Conservation (phyloP, 805 yeast genomes). For the Jamesozyma jinghongensis region DNA sequence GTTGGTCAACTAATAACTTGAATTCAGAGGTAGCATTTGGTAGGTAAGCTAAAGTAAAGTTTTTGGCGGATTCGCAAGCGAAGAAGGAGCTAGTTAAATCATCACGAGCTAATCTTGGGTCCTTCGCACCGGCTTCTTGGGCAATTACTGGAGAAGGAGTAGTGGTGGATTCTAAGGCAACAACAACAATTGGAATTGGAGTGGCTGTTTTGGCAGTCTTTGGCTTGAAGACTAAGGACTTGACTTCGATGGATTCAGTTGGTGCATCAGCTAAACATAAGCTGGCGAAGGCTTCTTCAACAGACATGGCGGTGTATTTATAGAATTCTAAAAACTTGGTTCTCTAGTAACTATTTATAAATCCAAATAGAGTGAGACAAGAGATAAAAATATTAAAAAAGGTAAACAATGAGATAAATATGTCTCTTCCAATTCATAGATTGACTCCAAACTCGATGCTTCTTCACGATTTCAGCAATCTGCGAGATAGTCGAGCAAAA, state of each 20-base stretch:
- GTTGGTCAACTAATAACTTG: slow-evolving; percentile 23
- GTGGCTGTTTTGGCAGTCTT: slow-evolving; percentile 76
- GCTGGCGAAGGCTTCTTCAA: slow-evolving; percentile 59
- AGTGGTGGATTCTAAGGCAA: slow-evolving; percentile 61
- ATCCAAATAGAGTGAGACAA: no score
- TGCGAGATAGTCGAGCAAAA: no score
- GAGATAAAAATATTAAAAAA: no score
- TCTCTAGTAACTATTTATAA: no score
- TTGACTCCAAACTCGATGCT: neutral
- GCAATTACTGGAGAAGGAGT: slow-evolving; percentile 65
- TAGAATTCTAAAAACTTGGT: no score
- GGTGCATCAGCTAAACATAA: slow-evolving; percentile 46
- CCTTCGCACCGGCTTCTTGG: slow-evolving; percentile 59
- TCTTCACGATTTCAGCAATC: no score
- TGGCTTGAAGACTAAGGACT: slow-evolving; percentile 81
- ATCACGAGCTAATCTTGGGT: slow-evolving; percentile 80
- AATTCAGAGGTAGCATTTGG: slow-evolving; percentile 31
- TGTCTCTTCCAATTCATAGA: no score
- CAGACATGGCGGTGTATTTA: slow-evolving; percentile 11
- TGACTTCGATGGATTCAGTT: slow-evolving; percentile 48
- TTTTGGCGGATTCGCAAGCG: slow-evolving; percentile 23
- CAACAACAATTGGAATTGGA: slow-evolving; percentile 71
- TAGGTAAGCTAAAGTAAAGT: slow-evolving; percentile 29
- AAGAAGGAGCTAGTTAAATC: slow-evolving; percentile 58
- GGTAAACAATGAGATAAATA: no score